Conservation (phyloP, 257 asterid genomes). For the Coffea canephora region DNA sequence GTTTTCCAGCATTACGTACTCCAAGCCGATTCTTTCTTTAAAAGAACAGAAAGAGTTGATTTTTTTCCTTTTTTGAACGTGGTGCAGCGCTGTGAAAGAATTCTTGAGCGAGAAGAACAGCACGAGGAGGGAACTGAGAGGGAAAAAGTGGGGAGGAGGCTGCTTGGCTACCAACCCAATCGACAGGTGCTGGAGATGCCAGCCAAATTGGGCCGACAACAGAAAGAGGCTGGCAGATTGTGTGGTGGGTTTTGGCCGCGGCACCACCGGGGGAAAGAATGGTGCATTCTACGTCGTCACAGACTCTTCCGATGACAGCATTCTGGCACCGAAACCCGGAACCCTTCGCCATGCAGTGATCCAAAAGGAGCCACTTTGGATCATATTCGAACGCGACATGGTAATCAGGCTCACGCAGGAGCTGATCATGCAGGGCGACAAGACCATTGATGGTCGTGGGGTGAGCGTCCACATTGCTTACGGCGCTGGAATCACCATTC, state of each 20-base stretch:
- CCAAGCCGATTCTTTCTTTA: neutral
- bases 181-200: slow-evolving; percentile 88
- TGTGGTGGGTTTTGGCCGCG: slow-evolving; percentile 61
- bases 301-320: slow-evolving; percentile 52
- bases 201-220: slow-evolving; percentile 55
- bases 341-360: slow-evolving; percentile 85
- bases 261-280: slow-evolving; percentile 66
- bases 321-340: slow-evolving; percentile 60
- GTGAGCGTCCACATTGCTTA: slow-evolving; percentile 48
- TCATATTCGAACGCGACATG: slow-evolving; percentile 57
- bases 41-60: neutral
- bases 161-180: slow-evolving; percentile 75
- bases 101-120: slow-evolving; percentile 17
- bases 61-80: neutral
- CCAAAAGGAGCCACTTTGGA: slow-evolving; percentile 75
- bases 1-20: neutral
- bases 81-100: slow-evolving; percentile 36
- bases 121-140: slow-evolving; percentile 51
- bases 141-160: slow-evolving; percentile 28
- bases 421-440: slow-evolving; percentile 55
- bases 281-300: slow-evolving; percentile 57
- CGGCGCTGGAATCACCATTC: slow-evolving; percentile 79
- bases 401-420: slow-evolving; percentile 57
- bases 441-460: slow-evolving; percentile 90
- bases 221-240: slow-evolving; percentile 73